Evolutionary conservation across 768 basidiomycete genomes (phyloP), one percentile per base, ranked within the genome.

Genomic region (Amanita rubescens): DNA sequence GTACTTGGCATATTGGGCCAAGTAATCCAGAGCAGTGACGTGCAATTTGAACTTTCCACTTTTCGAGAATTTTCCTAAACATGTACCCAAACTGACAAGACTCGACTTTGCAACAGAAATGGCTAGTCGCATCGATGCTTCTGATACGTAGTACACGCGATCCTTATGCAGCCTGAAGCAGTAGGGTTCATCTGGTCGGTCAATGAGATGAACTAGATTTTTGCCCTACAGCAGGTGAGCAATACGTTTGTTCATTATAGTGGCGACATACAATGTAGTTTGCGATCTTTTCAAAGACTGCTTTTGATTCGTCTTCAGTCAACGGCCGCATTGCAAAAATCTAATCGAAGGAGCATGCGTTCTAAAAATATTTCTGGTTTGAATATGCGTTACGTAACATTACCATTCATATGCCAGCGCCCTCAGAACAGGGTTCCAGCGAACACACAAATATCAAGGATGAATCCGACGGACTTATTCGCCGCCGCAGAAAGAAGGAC

Each of bases 51-150:
- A 99, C 67, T 97, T 98, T 55, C 94, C 94, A 48, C 84, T 83
- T 77, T 97, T 98, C 66, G 84, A 88, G 73, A 98, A 99, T 67
- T 96, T 98, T 58, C 96, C 96, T 58, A 98, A 87, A 71, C 94
- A 98, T 57, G 94, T 97, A 38, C 96, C 96, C 19, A 98, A 76
- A 54, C 86, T 88, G 67, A 97, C 76, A 55, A 99, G 85, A 64
- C 93, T 96, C 30, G 89, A 87, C 44, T 95, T 81, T 19, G 95
- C 94, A 49, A 98, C 82, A 0, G 91, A 94, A 49, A 93, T 93
- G 46, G 86, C 86, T 20, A 95, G 78, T 47, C 91, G 89, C 85
- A 98, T 95, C 8, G 92, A 88, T 0, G 89, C 81, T 62, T 97
- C 90, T 4, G 96, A 94, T 53, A 94, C 93, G 76, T 98, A 98